A percentile compares a stretch with the other conserved stretches of the same genome.
Conservation (phyloP, 192 early-diverging fungal species). For the Coemansia sp. region DNA sequence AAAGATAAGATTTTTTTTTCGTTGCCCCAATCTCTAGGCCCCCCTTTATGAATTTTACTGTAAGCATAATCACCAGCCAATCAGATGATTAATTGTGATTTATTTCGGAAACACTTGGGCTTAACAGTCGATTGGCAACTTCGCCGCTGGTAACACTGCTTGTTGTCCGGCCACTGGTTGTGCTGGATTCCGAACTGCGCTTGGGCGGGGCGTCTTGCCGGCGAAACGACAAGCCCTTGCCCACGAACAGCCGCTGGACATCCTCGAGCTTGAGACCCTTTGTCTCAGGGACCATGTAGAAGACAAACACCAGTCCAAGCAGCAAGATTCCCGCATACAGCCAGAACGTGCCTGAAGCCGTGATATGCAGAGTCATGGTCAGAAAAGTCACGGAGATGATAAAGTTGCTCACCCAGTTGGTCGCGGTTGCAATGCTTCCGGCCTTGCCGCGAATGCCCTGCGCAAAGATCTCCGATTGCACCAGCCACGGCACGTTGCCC, state of each 20-base stretch:
- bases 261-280: conserved; percentile 52
- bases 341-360: conserved; percentile 52
- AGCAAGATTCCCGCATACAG: conserved; percentile 48
- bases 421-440: conserved; percentile 46
- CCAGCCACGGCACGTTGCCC: conserved; percentile 50
- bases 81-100: no score
- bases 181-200: not conserved
- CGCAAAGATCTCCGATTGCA: conserved; percentile 53
- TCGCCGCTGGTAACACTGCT: not conserved
- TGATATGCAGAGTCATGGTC: conserved; percentile 52
- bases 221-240: conserved; percentile 17
- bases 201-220: not conserved
- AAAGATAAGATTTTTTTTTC: conserved; percentile 5
- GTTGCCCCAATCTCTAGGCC: no score
- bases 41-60: no score
- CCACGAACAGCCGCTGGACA: conserved; percentile 42
- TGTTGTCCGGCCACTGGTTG: not conserved
- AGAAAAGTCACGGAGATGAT: conserved; percentile 49
- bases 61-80: no score
- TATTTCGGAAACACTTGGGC: not conserved
- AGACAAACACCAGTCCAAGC: conserved; percentile 33
- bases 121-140: not conserved
- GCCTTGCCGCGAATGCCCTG: conserved; percentile 53
- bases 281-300: conserved; percentile 45
- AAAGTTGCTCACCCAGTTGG: conserved; percentile 51